phyloP scores from a whole-genome alignment of 306 rosid species.

The Ormosia semicastrata region DNA sequence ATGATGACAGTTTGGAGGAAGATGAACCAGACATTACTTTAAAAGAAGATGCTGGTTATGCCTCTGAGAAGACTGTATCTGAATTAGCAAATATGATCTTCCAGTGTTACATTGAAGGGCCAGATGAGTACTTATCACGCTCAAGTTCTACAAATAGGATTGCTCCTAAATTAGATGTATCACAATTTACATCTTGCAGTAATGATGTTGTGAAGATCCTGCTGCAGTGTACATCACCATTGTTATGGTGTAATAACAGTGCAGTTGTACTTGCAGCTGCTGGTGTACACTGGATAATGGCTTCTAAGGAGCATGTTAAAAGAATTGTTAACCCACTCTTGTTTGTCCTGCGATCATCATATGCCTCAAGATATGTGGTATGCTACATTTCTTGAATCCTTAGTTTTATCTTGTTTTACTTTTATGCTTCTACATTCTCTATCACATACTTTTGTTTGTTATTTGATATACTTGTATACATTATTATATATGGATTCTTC shows the following conservation, averaged over 20 bases:
- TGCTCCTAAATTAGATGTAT: slow-evolving; percentile 52
- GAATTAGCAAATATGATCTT: slow-evolving; percentile 57
- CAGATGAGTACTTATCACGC: slow-evolving; percentile 87
- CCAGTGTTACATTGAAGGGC: slow-evolving; percentile 84
- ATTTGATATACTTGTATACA: background rate
- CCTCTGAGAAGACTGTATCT: slow-evolving; percentile 39
- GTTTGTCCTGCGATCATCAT: slow-evolving; percentile 82
- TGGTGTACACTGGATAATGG: slow-evolving; percentile 95
- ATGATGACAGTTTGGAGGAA: slow-evolving; percentile 35
- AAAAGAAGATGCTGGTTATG: slow-evolving; percentile 46
- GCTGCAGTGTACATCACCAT: slow-evolving; percentile 85
- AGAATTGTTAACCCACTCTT: slow-evolving; percentile 84
- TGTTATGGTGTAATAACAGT: slow-evolving; percentile 94
- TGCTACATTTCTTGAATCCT: slow-evolving; percentile 23
- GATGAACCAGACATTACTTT: slow-evolving; percentile 31
- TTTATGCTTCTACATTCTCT: background rate
- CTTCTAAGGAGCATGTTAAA: slow-evolving; percentile 58
- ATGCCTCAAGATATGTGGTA: slow-evolving; percentile 90
- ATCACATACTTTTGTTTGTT: slow-evolving; percentile 7
- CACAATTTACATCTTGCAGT: slow-evolving; percentile 55
- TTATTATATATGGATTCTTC: background rate
- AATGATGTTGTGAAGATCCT: slow-evolving; percentile 79
- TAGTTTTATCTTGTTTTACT: slow-evolving; percentile 18
- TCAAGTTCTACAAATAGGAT: slow-evolving; percentile 51
- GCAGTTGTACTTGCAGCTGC: slow-evolving; percentile 98